These are phyloP conservation scores for Westerdykella ornata DNA, from an alignment of 2,329 filamentous ascomycete species.

Conservation along the genomic window DNA sequence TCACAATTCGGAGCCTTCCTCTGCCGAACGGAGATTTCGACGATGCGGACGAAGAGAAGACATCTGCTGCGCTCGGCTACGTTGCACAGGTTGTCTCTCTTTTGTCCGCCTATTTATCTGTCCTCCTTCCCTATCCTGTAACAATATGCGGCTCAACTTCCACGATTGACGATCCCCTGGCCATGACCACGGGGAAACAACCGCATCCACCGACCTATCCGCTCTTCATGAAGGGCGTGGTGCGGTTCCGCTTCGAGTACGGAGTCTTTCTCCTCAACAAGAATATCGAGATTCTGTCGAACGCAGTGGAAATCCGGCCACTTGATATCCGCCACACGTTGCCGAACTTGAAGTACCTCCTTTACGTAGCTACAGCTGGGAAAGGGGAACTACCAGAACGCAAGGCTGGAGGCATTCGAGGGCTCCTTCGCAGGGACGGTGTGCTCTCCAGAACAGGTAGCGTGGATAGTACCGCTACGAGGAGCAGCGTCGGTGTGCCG, in stretches of 20 bases:
- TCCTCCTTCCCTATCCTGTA: slow-evolving; percentile 75
- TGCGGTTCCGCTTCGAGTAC: slow-evolving; percentile 91
- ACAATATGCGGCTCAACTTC: slow-evolving; percentile 66
- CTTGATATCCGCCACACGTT: slow-evolving; percentile 88
- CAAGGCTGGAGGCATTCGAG: slow-evolving; percentile 34
- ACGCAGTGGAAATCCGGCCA: slow-evolving; percentile 64
- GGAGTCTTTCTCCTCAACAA: slow-evolving; percentile 96
- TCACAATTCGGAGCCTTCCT: slow-evolving; percentile 71
- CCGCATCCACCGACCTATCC: slow-evolving; percentile 54
- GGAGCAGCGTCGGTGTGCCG: slow-evolving; percentile 19
- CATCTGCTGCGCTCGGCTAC: slow-evolving; percentile 76
- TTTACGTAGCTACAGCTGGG: slow-evolving; percentile 83
- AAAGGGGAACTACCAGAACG: slow-evolving; percentile 52
- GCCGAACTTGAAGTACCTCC: slow-evolving; percentile 85
- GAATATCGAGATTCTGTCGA: slow-evolving; percentile 67
- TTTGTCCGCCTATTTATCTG: slow-evolving; percentile 73
- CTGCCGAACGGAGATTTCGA: slow-evolving; percentile 76
- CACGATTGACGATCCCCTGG: slow-evolving; percentile 68
- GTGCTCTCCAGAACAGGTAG: slow-evolving; percentile 25
- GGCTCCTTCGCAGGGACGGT: slow-evolving; percentile 25
- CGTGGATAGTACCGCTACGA: slow-evolving; percentile 27
- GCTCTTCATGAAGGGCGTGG: slow-evolving; percentile 62
- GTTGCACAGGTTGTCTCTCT: slow-evolving; percentile 68
- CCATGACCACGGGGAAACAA: slow-evolving; percentile 36
- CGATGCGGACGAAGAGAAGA: slow-evolving; percentile 61